Conservation (phyloP, 352 stramenopile genomes). For the Globisporangium perplexum region DNA sequence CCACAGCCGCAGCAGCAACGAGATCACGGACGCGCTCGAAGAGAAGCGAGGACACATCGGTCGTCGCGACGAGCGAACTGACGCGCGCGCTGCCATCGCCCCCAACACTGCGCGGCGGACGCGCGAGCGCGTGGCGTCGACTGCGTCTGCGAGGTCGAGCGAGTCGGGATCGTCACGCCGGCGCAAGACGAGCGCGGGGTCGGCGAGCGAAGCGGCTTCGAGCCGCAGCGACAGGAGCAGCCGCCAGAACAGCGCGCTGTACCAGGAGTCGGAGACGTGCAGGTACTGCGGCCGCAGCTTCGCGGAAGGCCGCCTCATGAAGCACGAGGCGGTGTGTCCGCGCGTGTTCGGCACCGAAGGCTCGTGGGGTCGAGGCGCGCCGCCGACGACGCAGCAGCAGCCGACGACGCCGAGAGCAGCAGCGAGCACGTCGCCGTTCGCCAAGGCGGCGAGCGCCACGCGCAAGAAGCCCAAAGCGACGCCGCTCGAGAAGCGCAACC, state of each 20-base stretch:
- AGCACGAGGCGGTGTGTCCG: conserved; percentile 78
- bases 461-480: conserved; percentile 22
- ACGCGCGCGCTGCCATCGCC: background rate
- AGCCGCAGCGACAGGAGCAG: conserved; percentile 3
- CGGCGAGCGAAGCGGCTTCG: background rate
- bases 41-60: background rate
- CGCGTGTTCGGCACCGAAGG: conserved; percentile 75
- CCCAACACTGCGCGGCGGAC: background rate
- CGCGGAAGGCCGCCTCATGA: conserved; percentile 67
- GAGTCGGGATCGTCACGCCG: conserved; percentile 4
- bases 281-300: conserved; percentile 76
- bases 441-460: background rate
- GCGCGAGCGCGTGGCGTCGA: conserved; percentile 3
- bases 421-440: background rate
- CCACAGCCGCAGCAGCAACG: background rate
- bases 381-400: conserved; percentile 11
- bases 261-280: conserved; percentile 53
- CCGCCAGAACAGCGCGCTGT: conserved; percentile 4
- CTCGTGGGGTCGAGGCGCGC: conserved; percentile 56
- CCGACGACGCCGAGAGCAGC: background rate
- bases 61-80: background rate
- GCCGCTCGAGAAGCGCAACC: conserved; percentile 35
- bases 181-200: conserved; percentile 7
- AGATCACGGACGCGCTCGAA: background rate
- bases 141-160: background rate